These are phyloP conservation scores for Paxillus involutus DNA, from an alignment of 768 basidiomycete genomes.

Conservation along the genomic window DNA sequence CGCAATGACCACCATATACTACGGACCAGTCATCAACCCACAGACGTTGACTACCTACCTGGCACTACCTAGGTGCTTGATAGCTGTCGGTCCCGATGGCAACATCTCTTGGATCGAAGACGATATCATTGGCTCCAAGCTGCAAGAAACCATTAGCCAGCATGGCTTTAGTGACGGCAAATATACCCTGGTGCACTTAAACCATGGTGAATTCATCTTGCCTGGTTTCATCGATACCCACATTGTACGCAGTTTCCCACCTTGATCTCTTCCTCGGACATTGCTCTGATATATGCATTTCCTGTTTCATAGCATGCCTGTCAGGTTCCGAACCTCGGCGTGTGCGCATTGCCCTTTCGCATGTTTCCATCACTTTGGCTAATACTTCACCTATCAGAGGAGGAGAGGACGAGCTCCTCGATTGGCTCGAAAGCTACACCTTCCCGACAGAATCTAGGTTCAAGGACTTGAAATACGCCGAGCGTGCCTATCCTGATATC, in stretches of 20 bases:
- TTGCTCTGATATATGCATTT: background rate
- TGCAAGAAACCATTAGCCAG: slow-evolving; percentile 50
- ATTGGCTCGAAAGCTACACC: slow-evolving; percentile 83
- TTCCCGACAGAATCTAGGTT: slow-evolving; percentile 89
- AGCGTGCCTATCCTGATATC: slow-evolving; percentile 63
- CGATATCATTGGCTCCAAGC: slow-evolving; percentile 46
- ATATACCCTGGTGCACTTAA: slow-evolving; percentile 37
- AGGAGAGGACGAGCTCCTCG: slow-evolving; percentile 81
- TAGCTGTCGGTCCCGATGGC: slow-evolving; percentile 52
- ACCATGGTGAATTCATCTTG: slow-evolving; percentile 66
- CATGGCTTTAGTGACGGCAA: slow-evolving; percentile 45
- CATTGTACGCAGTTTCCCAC: slow-evolving; percentile 52
- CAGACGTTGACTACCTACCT: slow-evolving; percentile 40
- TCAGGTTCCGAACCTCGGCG: slow-evolving; percentile 46
- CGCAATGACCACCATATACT: slow-evolving; percentile 41
- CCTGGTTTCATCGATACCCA: slow-evolving; percentile 94
- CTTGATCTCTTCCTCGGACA: background rate
- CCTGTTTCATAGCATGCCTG: slow-evolving; percentile 27
- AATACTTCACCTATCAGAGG: slow-evolving; percentile 47
- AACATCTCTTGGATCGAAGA: slow-evolving; percentile 72
- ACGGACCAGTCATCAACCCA: slow-evolving; percentile 61
- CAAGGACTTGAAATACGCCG: slow-evolving; percentile 66
- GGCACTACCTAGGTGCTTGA: slow-evolving; percentile 50
- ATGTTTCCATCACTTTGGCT: background rate
- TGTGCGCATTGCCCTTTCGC: slow-evolving; percentile 18